Base-by-base conservation (phyloP, 1,284 basidiomycete species). In the Heterobasidion occidentale region DNA sequence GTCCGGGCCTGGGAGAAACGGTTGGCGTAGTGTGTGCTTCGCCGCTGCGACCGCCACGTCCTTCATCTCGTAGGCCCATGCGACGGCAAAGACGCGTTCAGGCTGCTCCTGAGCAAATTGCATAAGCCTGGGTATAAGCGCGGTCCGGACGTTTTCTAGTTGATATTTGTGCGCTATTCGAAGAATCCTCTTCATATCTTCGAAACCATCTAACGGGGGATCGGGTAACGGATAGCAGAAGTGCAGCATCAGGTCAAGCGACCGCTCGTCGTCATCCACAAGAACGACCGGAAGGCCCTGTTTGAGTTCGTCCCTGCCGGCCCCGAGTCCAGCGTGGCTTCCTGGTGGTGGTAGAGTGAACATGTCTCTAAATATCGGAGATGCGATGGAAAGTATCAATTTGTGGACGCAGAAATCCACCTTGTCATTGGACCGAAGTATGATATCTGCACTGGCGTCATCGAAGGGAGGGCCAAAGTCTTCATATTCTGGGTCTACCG, bases 311-410 rank as follows among this genome's bases (percentile, higher is more conserved):
- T 42, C 11, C 38, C 12, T n/a, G 38, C n/a, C 38, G 12, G 38
- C 38, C n/a, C n/a, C 12, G 38, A n/a, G 11, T 4, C 12, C 11
- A 5, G 46, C 7, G 11, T 7, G 15, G 36, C 17, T 15, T 27
- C n/a, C n/a, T 19, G n/a, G 6, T 19, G 33, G 53, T 8, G 35
- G n/a, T 6, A 49, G 34, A 17, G 53, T 14, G 55, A 75, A 69
- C 72, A 76, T 72, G 9, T 64, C 59, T 19, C 64, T 59, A 57
- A 77, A 77, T 52, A 73, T 62, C 1, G 69, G 62, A 2, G 74
- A 74, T 7, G 71, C 62, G 15, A 68, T 59, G 44, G 62, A 54
- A 9, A 77, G 64, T 27, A 75, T 58, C 34, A 61, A 58, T 15
- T 67, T 67, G 55, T 70, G 58, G 7, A 70, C 67, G 14, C 59